Evolutionary conservation across 2,329 filamentous ascomycete species (phyloP), one percentile per base, ranked within the genome.

Genomic region (Colletotrichum lini): DNA sequence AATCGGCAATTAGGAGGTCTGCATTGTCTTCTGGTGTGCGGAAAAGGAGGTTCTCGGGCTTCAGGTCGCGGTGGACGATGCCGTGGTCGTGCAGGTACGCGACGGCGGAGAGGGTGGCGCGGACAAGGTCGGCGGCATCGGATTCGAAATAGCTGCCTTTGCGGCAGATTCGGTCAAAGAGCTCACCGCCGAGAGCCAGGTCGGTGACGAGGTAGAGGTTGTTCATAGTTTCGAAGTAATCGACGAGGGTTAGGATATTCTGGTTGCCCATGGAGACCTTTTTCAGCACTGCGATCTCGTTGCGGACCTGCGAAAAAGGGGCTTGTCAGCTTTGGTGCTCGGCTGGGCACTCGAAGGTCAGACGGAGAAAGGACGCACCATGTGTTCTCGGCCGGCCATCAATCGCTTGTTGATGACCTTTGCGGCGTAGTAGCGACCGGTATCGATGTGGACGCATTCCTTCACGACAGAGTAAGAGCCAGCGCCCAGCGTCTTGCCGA

Each of bases 201-300:
- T 99, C 96, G 53, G 96, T 98, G 62, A 99, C 96, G 47, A 99
- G 92, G 82, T 99, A 99, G 75, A 99, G 89, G 83, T 99, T 99
- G 85, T 99, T 98, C 94, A 98, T 97, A 8, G 96, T 99, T 85
- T 99, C 96, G 80, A 99, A 99, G 84, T 98, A 99, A 85, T 99
- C 96, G 77, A 98, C 96, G 70, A 99, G 88, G 1, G 96, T 99
- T 73, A 99, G 86, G 80, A 99, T 98, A 80, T 99, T 99, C 82
- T 96, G 94, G 84, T 99, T 96, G 66, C 96, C 96, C 94, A 99
- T 98, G 1, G 96, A 98, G n/a, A 99, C 96, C 79, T 93, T 93
- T 83, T 98, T 98, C 75, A 99, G 88, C 35, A 99, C 95, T 8
- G 96, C 96, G 77, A 99, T 99, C 84, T 99, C 96, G 81, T 99